These are phyloP conservation scores for Colletotrichum tofieldiae DNA, from an alignment of 2,329 filamentous ascomycete genomes.

Conservation along the genomic window DNA sequence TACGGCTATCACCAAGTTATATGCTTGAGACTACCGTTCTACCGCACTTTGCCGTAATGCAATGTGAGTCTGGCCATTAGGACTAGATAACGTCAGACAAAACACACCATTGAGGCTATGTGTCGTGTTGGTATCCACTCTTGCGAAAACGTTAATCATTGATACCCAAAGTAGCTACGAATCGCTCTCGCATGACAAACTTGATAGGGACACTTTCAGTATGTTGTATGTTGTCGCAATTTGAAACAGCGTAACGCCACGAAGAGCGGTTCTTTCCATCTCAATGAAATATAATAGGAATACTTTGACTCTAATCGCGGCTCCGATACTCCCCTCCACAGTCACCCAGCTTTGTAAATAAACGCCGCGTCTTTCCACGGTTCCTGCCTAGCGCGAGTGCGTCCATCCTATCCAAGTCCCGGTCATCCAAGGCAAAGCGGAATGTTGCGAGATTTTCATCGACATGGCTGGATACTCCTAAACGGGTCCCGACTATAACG, in stretches of 20 bases:
- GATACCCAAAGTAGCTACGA: too few species aligned
- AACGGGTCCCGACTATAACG: constrained; percentile 7
- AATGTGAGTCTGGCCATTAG: not conserved
- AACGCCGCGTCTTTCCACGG: not conserved
- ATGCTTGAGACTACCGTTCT: not conserved
- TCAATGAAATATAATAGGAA: too few species aligned
- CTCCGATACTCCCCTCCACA: constrained; percentile 8
- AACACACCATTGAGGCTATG: not conserved
- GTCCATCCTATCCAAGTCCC: constrained; percentile 16
- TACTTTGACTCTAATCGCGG: not conserved
- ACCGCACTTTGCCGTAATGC: not conserved
- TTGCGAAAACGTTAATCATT: not conserved
- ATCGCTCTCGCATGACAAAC: too few species aligned
- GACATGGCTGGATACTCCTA: constrained; percentile 9
- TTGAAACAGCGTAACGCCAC: too few species aligned
- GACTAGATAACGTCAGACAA: not conserved
- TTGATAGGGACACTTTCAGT: too few species aligned
- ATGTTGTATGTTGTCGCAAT: too few species aligned
- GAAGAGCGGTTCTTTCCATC: too few species aligned
- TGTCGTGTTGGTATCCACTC: not conserved
- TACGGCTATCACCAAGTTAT: not conserved
- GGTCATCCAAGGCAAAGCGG: not conserved
- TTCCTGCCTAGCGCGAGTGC: not conserved
- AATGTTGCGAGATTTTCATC: constrained; percentile 22
- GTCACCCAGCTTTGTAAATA: not conserved